Conservation (phyloP, 805 yeast genomes). For the Candida ulmi region DNA sequence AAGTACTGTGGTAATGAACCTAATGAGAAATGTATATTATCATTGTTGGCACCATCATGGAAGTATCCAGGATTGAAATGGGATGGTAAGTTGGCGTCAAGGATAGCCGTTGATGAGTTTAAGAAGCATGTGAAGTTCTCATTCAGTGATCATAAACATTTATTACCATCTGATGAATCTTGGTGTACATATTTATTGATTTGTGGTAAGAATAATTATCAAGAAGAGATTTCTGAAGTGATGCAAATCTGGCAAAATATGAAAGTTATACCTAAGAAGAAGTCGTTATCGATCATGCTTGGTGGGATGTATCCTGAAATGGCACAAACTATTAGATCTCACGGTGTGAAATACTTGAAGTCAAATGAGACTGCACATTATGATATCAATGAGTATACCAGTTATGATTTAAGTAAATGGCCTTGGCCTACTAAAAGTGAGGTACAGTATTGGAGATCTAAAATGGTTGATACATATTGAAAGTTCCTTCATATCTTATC, state of each 20-base stretch:
- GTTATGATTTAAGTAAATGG: slow-evolving; percentile 19
- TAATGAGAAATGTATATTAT: slow-evolving; percentile 27
- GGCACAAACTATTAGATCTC: slow-evolving; percentile 33
- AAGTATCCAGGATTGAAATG: slow-evolving; percentile 30
- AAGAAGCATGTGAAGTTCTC: slow-evolving; percentile 34
- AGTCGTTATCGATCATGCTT: slow-evolving; percentile 35
- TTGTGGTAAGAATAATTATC: slow-evolving; percentile 40
- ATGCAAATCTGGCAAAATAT: slow-evolving; percentile 51
- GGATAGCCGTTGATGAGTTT: slow-evolving; percentile 55
- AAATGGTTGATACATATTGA: slow-evolving; percentile 1
- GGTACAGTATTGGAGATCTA: slow-evolving; percentile 13
- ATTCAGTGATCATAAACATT: slow-evolving; percentile 13
- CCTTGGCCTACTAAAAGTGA: slow-evolving; percentile 31
- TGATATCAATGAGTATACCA: background rate
- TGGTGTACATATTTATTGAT: slow-evolving; percentile 50
- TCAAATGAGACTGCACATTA: background rate
- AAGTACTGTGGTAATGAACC: slow-evolving; percentile 22
- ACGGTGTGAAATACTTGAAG: slow-evolving; percentile 17
- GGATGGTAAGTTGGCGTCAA: slow-evolving; percentile 51
- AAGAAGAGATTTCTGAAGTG: slow-evolving; percentile 43
- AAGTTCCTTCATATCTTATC: too few relatives aligned
- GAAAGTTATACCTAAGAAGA: slow-evolving; percentile 34
- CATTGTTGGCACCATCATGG: slow-evolving; percentile 46
- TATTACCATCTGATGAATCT: slow-evolving; percentile 40
- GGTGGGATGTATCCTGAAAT: slow-evolving; percentile 17